Base-by-base conservation (phyloP, 495 filamentous ascomycete genomes). In the Aspergillus affinis region DNA sequence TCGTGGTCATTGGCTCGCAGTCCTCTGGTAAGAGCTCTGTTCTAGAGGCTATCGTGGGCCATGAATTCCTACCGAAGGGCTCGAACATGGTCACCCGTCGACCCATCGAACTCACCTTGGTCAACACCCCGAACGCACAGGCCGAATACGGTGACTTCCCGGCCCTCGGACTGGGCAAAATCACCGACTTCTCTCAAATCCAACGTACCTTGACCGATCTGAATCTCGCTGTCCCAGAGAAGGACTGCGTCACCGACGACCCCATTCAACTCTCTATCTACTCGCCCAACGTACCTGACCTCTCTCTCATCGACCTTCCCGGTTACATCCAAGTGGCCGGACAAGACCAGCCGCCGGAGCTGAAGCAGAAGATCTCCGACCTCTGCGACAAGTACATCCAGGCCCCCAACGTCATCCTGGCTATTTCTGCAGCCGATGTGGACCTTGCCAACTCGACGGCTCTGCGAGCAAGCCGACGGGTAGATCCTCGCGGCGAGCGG, bases 321-420 rank as follows among this genome's bases (percentile, higher is more conserved):
- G 94, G 94, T 0, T 99, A 99, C 64, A 98, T 99, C 52, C 94
- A 98, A 68, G 91, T 99, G 48, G 88, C 90, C 36, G 92, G 92
- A 9, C 82, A 88, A 49, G 92, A 96, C 69, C 94, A 99, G 61
- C 94, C 94, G 0, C 74, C 86, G 15, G 91, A 97, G 73, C 77
- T 99, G 61, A 98, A 98, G 75, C 86, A 91, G 69, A 97, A 95
- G 79, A 99, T 99, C 66, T 83, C 88, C 8, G 92, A 97, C 65
- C 87, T 99, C 23, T 99, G 94, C 68, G 95, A 99, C 70, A 97
- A 94, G 79, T 99, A 98, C 67, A 98, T 99, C 58, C 90, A 95
- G 69, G 75, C 93, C 6, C 94, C 94, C 6, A 99, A 99, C 67
- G 88, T 99, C 61, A 96, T 99, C 59, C 78, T 99, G 41, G 94